Conservation (phyloP, 2,329 filamentous ascomycete genomes). For the Thielaviopsis punctulata region DNA sequence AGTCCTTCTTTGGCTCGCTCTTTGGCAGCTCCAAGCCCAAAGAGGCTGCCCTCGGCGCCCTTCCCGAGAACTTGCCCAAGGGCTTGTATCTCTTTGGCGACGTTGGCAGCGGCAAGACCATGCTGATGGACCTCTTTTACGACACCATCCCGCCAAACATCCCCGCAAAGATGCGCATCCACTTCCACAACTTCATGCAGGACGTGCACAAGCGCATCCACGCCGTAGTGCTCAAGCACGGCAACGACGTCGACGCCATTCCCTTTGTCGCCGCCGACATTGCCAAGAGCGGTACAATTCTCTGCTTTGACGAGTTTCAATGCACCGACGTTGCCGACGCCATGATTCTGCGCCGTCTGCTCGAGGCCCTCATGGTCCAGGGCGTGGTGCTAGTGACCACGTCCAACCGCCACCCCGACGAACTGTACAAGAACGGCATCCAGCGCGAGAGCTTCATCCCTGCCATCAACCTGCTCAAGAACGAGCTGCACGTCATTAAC, state of each 20-base stretch:
- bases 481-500: conserved; percentile 72
- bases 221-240: conserved; percentile 73
- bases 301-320: conserved; percentile 98
- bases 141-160: conserved; percentile 75
- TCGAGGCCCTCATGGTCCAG: conserved; percentile 86
- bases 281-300: conserved; percentile 63
- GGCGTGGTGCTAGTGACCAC: conserved; percentile 95
- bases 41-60: conserved; percentile 26
- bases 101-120: conserved; percentile 94
- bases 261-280: conserved; percentile 93
- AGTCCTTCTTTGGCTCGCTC: conserved; percentile 41
- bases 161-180: conserved; percentile 71
- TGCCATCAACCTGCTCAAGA: conserved; percentile 82
- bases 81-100: conserved; percentile 93
- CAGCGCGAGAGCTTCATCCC: conserved; percentile 91
- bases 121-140: conserved; percentile 98
- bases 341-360: conserved; percentile 81
- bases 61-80: conserved; percentile 61
- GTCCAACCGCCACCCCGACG: conserved; percentile 88
- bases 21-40: conserved; percentile 31
- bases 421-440: conserved; percentile 95
- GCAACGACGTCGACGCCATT: conserved; percentile 75
- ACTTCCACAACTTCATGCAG: conserved; percentile 99
- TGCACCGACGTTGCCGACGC: conserved; percentile 96
- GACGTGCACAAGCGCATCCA: conserved; percentile 85